Evolutionary conservation across 768 basidiomycete genomes (phyloP), one percentile per base, ranked within the genome.

Genomic region (Termitomyces sp.): DNA sequence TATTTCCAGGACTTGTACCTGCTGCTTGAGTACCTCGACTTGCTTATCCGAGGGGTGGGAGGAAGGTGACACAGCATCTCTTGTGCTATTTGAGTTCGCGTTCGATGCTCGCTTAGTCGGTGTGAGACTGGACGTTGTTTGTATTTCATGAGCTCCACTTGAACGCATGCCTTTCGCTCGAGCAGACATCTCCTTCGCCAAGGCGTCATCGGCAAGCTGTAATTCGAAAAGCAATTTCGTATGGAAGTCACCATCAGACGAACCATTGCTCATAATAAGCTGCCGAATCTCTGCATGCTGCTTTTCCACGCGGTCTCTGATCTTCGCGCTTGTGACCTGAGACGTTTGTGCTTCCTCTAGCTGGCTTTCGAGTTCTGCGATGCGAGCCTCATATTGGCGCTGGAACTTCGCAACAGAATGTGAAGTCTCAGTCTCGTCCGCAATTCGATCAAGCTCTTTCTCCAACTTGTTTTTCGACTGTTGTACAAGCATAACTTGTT

Each of bases 241-340:
- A 52, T 86, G 84, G 77, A 90, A 86, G 4, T 78, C 73, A 36
- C 80, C 80, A 60, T 89, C 88, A 40, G 79, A 77, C 9, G 85
- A 80, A 12, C 78, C 78, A 52, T 78, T 80, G 48, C 75, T 76
- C 73, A 82, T 76, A 56, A 90, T 81, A 26, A 89, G 75, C n/a
- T 82, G 76, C 5, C 87, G 83, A 44, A 91, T 81, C 61, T 91
- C 88, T n/a, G 80, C 80, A 66, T 89, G 88, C 56, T 89, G 87
- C 16, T 79, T 80, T 63, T 85, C 83, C 33, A 89, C 79, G 49
- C 79, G 83, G 40, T 84, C 82, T 63, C 79, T 82, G 64, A 89
- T 85, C 62, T 78, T 79, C 2, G 79, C 70, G 2, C 80, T 80
- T 30, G 80, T 81, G 3, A 74, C 66, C 54, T 79, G 77, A 0